phyloP scores from a whole-genome alignment of 2,329 filamentous ascomycete genomes.

The Fusarium coicis region DNA sequence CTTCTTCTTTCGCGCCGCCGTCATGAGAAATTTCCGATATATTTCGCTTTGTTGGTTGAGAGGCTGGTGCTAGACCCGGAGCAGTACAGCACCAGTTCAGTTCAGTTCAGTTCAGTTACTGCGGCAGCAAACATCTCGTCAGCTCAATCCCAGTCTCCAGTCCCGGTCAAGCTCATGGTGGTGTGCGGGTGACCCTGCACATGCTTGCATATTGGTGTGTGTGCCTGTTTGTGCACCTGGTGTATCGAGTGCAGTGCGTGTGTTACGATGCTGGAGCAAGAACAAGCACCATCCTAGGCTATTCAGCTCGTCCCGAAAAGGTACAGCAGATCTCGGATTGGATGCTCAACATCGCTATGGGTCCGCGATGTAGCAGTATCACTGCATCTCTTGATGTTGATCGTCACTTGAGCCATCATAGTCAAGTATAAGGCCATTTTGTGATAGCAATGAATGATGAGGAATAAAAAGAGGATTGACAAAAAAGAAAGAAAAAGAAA shows the following conservation, averaged over 20 bases:
- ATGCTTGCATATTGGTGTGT: constrained; percentile 9
- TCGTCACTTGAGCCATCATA: constrained; percentile 5
- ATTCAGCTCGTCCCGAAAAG: constrained; percentile 12
- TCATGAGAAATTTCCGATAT: constrained; percentile 10
- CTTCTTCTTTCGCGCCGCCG: constrained; percentile 29
- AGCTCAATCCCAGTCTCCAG: constrained; percentile 7
- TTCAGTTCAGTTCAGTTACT: not conserved
- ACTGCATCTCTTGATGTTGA: not conserved
- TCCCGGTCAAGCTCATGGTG: not conserved
- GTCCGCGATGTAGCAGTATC: constrained; percentile 1
- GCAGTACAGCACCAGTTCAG: not conserved
- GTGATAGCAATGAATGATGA: not conserved
- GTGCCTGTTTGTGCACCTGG: not conserved
- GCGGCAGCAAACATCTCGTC: constrained; percentile 11
- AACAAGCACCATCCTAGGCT: constrained; percentile 9
- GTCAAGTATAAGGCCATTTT: not conserved
- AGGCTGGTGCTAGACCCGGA: constrained; percentile 4
- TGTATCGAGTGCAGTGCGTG: not conserved
- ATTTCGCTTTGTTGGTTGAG: not conserved
- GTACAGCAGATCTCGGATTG: constrained; percentile 18
- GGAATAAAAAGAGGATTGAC: not conserved
- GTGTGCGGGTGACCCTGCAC: constrained; percentile 3
- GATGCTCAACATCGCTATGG: not conserved
- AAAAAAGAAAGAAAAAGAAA: not conserved
- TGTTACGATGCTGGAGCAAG: constrained; percentile 12